A percentile compares a stretch with the other conserved stretches of the same genome.
Evolutionary conservation across 2,329 filamentous ascomycete species (phyloP).

Genomic region (Lachnellula occidentalis): DNA sequence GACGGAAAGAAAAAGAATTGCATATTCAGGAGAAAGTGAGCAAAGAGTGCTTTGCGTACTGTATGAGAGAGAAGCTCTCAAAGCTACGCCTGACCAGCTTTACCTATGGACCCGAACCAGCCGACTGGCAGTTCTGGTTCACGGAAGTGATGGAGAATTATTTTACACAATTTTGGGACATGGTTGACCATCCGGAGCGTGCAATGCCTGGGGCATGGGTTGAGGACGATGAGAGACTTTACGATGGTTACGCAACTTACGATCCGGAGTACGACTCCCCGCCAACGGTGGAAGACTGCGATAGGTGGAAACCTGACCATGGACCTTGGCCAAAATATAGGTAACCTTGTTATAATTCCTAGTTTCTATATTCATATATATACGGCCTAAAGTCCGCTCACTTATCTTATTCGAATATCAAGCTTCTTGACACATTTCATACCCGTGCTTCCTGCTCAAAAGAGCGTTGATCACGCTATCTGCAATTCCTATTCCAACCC

Average conservation of each 20-base stretch:
- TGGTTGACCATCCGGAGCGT: slow-evolving; percentile 5
- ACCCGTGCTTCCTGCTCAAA: too few species aligned
- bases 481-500: too few species aligned
- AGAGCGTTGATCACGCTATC: too few species aligned
- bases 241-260: not conserved
- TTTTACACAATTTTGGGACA: slow-evolving; percentile 1
- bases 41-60: not conserved
- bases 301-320: too few species aligned
- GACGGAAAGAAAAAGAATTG: not conserved
- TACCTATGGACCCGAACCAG: not conserved
- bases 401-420: too few species aligned
- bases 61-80: not conserved
- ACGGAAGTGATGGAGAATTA: not conserved
- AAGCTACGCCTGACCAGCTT: not conserved
- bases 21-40: not conserved
- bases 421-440: too few species aligned
- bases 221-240: not conserved
- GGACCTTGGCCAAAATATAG: too few species aligned
- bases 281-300: too few species aligned
- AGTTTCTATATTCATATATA: too few species aligned
- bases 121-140: not conserved
- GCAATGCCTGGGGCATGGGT: slow-evolving; percentile 1
- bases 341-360: too few species aligned
- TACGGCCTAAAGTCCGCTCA: too few species aligned
- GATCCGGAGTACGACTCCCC: not conserved